These are phyloP conservation scores for Scleroderma citrinum DNA, from an alignment of 768 basidiomycete genomes.

Conservation along the genomic window DNA sequence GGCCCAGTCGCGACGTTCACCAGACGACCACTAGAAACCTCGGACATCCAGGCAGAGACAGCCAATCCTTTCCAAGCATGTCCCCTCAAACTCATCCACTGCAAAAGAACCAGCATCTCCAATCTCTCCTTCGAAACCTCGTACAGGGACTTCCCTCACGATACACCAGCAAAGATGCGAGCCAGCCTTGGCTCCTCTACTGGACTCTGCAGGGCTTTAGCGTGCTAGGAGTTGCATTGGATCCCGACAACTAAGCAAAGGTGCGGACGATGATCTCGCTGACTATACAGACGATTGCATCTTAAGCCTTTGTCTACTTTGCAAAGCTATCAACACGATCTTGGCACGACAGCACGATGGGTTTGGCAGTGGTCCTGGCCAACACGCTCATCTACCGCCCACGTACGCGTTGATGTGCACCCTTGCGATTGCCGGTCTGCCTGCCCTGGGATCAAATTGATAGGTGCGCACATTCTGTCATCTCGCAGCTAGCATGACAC, in stretches of 20 bases:
- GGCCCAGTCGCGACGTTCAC: conserved; percentile 27
- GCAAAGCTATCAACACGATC: conserved; percentile 75
- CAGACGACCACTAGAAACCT: conserved; percentile 62
- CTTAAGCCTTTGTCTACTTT: neutral
- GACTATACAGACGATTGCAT: neutral
- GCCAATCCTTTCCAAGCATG: conserved; percentile 49
- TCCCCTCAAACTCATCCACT: conserved; percentile 39
- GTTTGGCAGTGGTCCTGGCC: conserved; percentile 88
- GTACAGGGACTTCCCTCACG: conserved; percentile 74
- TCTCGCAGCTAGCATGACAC: neutral
- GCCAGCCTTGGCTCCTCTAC: conserved; percentile 91
- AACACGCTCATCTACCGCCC: conserved; percentile 80
- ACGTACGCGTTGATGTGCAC: conserved; percentile 87
- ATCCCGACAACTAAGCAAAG: conserved; percentile 71
- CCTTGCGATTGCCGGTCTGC: conserved; percentile 73
- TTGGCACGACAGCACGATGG: conserved; percentile 86
- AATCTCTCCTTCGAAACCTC: conserved; percentile 68
- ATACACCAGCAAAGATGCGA: conserved; percentile 86
- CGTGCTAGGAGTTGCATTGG: conserved; percentile 68
- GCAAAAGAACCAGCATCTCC: conserved; percentile 61
- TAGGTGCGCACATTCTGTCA: conserved; percentile 40
- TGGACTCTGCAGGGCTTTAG: conserved; percentile 89
- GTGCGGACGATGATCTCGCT: conserved; percentile 34
- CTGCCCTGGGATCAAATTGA: conserved; percentile 81
- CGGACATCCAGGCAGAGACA: conserved; percentile 54